A percentile compares a stretch with the other conserved stretches of the same genome.
These are phyloP conservation scores for Colletotrichum siamense DNA, from an alignment of 2,329 filamentous ascomycete genomes.

Conservation along the genomic window DNA sequence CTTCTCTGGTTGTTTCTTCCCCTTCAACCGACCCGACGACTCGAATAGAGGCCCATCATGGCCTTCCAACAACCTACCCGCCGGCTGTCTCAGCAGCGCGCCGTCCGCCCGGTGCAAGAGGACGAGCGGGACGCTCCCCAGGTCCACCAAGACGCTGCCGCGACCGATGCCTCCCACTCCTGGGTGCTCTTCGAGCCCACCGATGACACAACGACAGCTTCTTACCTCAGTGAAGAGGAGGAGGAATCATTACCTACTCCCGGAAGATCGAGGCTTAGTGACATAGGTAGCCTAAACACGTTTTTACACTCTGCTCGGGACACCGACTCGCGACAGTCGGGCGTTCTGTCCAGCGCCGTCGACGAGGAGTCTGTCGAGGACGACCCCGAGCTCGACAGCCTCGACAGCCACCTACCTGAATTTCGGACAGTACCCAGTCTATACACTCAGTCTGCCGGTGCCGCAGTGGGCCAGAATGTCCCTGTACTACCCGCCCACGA, in stretches of 20 bases:
- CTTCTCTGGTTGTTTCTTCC: not conserved
- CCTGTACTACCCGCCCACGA: conserved; percentile 90
- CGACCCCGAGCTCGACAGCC: conserved; percentile 85
- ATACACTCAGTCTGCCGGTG: conserved; percentile 44
- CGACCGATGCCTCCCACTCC: conserved; percentile 74
- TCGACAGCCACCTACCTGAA: conserved; percentile 90
- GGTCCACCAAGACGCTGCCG: conserved; percentile 13
- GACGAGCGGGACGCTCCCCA: conserved; percentile 42
- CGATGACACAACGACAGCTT: conserved; percentile 62
- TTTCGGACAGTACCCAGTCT: conserved; percentile 70
- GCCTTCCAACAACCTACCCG: conserved; percentile 66
- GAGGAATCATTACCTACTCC: conserved; percentile 68
- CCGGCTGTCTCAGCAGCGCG: conserved; percentile 52
- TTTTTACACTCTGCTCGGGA: conserved; percentile 65
- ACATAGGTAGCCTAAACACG: conserved; percentile 80
- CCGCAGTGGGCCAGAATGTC: conserved; percentile 59
- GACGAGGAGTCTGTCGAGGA: conserved; percentile 57
- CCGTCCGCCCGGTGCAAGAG: conserved; percentile 45
- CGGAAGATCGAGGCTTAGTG: conserved; percentile 77
- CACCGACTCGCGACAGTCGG: conserved; percentile 46
- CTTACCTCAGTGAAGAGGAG: conserved; percentile 73
- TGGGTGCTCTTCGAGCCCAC: conserved; percentile 94
- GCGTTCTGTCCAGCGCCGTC: conserved; percentile 39
- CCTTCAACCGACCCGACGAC: not conserved
- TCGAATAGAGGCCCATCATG: conserved; percentile 40